Base-by-base conservation (phyloP, 2,329 filamentous ascomycete species). In the Colletotrichum agaves region DNA sequence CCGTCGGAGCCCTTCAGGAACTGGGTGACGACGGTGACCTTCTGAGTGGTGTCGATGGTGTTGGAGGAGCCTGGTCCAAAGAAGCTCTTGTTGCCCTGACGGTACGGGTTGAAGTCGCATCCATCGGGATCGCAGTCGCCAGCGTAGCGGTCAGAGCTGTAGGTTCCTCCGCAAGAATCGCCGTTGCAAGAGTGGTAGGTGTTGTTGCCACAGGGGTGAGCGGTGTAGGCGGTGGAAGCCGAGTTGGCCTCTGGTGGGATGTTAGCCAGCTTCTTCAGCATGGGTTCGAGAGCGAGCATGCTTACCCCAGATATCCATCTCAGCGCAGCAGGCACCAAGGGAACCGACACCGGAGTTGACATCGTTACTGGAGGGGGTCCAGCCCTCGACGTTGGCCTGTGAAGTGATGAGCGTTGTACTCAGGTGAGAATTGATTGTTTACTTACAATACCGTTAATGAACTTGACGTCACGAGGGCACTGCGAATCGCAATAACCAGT, bases 41-140 rank as follows among this genome's bases (percentile, higher is more conserved):
- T 85, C 74, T 83, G 80, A 70, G 77, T 84, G 61, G 88, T 89
- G 75, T 91, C 85, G 72, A 92, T 79, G 57, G 80, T 88, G 75
- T 81, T 82, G 70, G 83, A 82, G 0, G 83, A 78, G 57, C 78
- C 79, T n/a, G 71, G 73, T 59, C 89, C 90, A 80, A 87, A 91
- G 82, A 90, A 92, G 76, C 78, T 80, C 67, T 81, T 81, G 78
- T 88, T 84, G 69, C 90, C 90, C 82, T 87, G 83, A 75, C 89
- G 89, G 85, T 87, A 92, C 43, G 84, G 76, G 84, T 91, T 91
- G 84, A 90, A 91, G 77, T 91, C 90, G 74, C 90, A 92, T 44
- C 90, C 90, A 73, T 91, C 88, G 69, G 88, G 87, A 76, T 92
- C 90, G 76, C 90, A 92, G 65, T 85, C 78, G 60, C 89, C 89